These are phyloP conservation scores for Fusarium phyllophilum DNA, from an alignment of 2,329 filamentous ascomycete species.

Conservation along the genomic window DNA sequence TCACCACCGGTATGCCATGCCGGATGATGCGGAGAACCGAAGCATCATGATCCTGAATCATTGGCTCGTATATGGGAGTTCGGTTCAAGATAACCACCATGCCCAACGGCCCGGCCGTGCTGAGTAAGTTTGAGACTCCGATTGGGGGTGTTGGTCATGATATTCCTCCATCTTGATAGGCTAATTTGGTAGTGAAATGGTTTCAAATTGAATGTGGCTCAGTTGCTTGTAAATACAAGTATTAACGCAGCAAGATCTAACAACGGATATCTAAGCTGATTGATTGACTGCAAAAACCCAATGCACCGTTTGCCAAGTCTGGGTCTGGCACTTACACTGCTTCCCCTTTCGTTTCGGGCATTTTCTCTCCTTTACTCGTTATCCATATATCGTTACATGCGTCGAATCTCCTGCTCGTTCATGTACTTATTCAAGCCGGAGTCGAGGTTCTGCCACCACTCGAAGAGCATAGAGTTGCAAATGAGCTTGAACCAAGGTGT, in stretches of 20 bases:
- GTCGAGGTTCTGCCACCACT: constrained; percentile 94
- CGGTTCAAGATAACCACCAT: background rate
- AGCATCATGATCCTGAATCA: constrained; percentile 1
- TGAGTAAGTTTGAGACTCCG: background rate
- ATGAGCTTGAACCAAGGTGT: constrained; percentile 99
- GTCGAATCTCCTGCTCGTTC: constrained; percentile 86
- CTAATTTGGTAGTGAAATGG: constrained; percentile 11
- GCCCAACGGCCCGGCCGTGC: background rate
- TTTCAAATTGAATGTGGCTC: constrained; percentile 37
- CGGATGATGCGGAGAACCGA: constrained; percentile 9
- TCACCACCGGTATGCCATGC: background rate
- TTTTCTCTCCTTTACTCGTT: constrained; percentile 6
- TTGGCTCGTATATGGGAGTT: background rate
- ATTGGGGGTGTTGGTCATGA: background rate
- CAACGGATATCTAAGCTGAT: constrained; percentile 45
- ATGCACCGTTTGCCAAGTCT: constrained; percentile 17
- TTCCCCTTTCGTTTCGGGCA: constrained; percentile 3
- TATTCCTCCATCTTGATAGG: background rate
- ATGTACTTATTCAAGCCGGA: constrained; percentile 84
- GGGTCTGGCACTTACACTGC: background rate
- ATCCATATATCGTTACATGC: constrained; percentile 66
- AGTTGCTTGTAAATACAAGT: constrained; percentile 7
- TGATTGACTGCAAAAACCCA: constrained; percentile 36
- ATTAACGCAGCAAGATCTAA: constrained; percentile 8
- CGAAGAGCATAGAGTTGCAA: constrained; percentile 95